Conservation (phyloP, 768 basidiomycete genomes). For the Dioszegia aurantiaca region DNA sequence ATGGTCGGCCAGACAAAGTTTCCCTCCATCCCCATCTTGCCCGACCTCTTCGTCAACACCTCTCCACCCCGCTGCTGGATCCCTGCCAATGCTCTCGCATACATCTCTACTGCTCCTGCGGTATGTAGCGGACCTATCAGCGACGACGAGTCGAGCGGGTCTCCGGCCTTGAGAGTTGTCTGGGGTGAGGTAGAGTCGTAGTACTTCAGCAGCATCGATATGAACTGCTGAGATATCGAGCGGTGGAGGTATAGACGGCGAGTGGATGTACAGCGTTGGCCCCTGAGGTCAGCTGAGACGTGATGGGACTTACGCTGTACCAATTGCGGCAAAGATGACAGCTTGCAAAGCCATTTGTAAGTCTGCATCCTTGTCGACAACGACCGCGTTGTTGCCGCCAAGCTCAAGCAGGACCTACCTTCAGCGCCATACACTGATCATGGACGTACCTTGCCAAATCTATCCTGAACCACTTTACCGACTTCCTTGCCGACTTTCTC, state of each 20-base stretch:
- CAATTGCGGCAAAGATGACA: slow-evolving; percentile 90
- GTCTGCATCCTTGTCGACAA: slow-evolving; percentile 92
- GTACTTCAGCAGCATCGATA: slow-evolving; percentile 67
- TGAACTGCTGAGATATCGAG: slow-evolving; percentile 70
- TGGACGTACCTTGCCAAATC: slow-evolving; percentile 73
- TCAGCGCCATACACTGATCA: slow-evolving; percentile 12
- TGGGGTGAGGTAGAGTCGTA: slow-evolving; percentile 61
- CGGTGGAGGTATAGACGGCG: slow-evolving; percentile 85
- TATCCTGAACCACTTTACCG: slow-evolving; percentile 77
- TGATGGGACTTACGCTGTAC: slow-evolving; percentile 57
- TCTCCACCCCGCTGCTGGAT: slow-evolving; percentile 68
- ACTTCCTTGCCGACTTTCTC: slow-evolving; percentile 82
- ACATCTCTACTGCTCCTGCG: slow-evolving; percentile 64
- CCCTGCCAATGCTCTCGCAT: slow-evolving; percentile 62
- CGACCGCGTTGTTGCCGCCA: slow-evolving; percentile 92
- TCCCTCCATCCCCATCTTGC: slow-evolving; percentile 63
- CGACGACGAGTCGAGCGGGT: slow-evolving; percentile 71
- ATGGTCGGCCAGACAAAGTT: slow-evolving; percentile 77
- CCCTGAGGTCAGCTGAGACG: slow-evolving; percentile 23
- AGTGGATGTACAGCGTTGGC: slow-evolving; percentile 76
- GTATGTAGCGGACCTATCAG: slow-evolving; percentile 86
- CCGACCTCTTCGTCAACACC: slow-evolving; percentile 60
- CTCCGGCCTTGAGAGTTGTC: slow-evolving; percentile 61
- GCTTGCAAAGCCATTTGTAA: slow-evolving; percentile 81
- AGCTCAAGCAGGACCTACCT: slow-evolving; percentile 69